Base-by-base conservation (phyloP, 75 land plant genomes). In the Isoetes taiwanensis region DNA sequence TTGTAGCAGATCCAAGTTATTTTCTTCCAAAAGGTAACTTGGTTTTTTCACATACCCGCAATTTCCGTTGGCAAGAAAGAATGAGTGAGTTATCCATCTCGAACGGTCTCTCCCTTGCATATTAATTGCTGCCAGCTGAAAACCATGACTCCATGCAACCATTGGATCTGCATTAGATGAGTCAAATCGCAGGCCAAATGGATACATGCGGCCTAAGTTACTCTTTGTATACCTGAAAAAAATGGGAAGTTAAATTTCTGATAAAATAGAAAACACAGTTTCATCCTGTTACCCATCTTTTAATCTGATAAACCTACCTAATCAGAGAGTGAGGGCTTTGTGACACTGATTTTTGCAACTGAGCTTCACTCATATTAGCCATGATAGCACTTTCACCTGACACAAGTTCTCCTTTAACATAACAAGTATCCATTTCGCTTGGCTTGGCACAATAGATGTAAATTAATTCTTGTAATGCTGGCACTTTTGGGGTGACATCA, bases 341-440 rank as follows among this genome's bases (percentile, higher is more conserved):
- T 12, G 32, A 42, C 27, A 58, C 37, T 11, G 56, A 40, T 42
- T 71, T 52, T 19, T 39, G 59, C 2, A 71, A 30, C 50, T 71
- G 74, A 19, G 74, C 68, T 26, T 71, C 74, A 26, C 74, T 71
- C 38, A 71, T 29, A 39, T 71, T 71, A 0, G 69, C 74, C 74
- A 71, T 71, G 32, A 71, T 71, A 20, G 74, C 71, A 10, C 38
- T 33, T 0, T 59, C 58, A 23, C 68, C 68, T 0, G 57, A 21
- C 0, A 71, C 35, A 16, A 71, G 57, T 2, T 68, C 65, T 19
- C 74, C 74, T n/a, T n/a, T n/a, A 0, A 52, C 63, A 21, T 58
- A 57, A 43, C 59, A 39, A 8, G 39, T 37, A n/a, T n/a, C n/a
- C 74, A 71, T 71, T 23, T 71, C 69, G 35, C 38, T 33, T 21